phyloP scores from a whole-genome alignment of 305 asterid species.

The Fraxinus sp. region DNA sequence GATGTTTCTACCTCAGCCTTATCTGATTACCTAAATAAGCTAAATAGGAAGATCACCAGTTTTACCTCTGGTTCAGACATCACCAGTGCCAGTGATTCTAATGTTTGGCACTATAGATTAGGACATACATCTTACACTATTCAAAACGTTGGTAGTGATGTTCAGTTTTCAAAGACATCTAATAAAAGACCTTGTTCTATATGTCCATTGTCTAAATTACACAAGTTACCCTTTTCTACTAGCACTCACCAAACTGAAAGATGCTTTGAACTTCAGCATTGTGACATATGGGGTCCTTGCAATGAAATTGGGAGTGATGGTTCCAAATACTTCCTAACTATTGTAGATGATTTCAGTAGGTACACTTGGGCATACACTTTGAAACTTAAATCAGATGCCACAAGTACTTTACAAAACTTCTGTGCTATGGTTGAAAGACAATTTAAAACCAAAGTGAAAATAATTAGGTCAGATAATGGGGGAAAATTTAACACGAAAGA shows the following conservation, averaged over 20 bases:
- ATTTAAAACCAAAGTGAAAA: too few species aligned
- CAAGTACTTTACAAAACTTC: too few species aligned
- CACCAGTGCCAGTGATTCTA: too few species aligned
- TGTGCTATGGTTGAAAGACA: too few species aligned
- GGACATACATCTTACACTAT: neutral
- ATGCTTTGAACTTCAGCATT: neutral
- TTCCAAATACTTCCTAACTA: too few species aligned
- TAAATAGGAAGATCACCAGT: too few species aligned
- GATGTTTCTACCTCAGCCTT: neutral
- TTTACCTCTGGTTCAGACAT: too few species aligned
- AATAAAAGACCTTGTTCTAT: neutral
- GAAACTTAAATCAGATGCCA: too few species aligned
- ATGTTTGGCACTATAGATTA: neutral
- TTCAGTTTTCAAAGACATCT: neutral
- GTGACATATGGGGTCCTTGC: neutral
- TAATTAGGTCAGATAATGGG: neutral
- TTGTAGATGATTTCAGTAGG: too few species aligned
- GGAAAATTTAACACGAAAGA: too few species aligned
- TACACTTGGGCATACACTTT: too few species aligned
- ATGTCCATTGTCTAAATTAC: neutral
- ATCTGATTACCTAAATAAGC: neutral
- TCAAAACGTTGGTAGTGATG: neutral
- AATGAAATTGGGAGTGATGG: neutral
- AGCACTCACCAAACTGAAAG: neutral
- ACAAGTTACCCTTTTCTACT: neutral